These are phyloP conservation scores for Blastobotrys petasosporus DNA, from an alignment of 1,139 yeast species.

Conservation along the genomic window DNA sequence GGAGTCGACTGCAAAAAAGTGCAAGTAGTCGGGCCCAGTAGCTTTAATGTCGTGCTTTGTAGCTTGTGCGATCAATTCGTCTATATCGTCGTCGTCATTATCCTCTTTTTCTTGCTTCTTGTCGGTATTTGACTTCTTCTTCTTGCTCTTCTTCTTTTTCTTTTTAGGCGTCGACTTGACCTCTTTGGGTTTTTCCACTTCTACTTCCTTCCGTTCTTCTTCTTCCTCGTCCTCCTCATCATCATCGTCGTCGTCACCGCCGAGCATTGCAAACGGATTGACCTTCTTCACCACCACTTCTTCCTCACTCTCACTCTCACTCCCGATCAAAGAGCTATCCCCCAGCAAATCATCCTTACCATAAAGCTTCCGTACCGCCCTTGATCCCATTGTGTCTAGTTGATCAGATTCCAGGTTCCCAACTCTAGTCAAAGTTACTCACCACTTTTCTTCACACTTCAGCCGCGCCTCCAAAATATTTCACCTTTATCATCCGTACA, in stretches of 20 bases:
- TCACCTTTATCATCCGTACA: background rate
- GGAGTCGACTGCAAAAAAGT: conserved; percentile 28
- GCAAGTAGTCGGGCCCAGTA: conserved; percentile 22
- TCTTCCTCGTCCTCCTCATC: conserved; percentile 31
- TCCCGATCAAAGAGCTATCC: background rate
- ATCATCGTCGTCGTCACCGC: conserved; percentile 38
- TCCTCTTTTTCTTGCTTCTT: conserved; percentile 24
- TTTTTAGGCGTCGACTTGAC: conserved; percentile 11
- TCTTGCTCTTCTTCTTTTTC: conserved; percentile 18
- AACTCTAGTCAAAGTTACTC: background rate
- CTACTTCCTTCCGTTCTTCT: conserved; percentile 17
- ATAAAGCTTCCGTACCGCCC: conserved; percentile 22
- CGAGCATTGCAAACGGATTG: conserved; percentile 52
- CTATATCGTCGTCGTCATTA: conserved; percentile 16
- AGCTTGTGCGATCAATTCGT: conserved; percentile 14
- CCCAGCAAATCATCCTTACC: conserved; percentile 14
- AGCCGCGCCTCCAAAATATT: background rate
- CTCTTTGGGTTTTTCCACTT: conserved; percentile 19
- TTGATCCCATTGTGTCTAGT: conserved; percentile 17
- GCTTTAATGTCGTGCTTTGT: conserved; percentile 22
- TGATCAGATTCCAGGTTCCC: too few species aligned
- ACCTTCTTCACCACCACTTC: conserved; percentile 18
- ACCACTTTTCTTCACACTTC: background rate
- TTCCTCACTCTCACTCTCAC: conserved; percentile 6
- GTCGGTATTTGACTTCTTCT: conserved; percentile 6